Evolutionary conservation across 495 filamentous ascomycete species (phyloP).

Genomic region (Xylaria scruposa): DNA sequence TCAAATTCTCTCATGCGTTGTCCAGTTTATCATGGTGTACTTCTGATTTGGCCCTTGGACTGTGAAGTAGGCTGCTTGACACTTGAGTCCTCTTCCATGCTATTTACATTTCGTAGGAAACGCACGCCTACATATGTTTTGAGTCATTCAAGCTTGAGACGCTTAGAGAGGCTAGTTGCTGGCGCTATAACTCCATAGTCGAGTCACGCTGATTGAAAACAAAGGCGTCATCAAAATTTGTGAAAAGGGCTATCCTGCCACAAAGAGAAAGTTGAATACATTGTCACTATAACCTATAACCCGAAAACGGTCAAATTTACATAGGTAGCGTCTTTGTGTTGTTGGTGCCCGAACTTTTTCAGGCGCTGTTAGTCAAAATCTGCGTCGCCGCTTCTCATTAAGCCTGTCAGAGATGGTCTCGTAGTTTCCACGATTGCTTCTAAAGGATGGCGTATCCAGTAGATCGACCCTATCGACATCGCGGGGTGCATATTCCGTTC

Average conservation of each 20-base stretch:
- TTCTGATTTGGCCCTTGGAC: neutral
- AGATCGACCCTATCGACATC: slow-evolving; percentile 7
- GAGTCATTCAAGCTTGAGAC: neutral
- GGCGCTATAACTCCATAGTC: neutral
- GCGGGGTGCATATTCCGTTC: slow-evolving; percentile 9
- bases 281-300: neutral
- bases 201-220: neutral
- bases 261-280: neutral
- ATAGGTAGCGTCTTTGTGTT: neutral
- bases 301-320: neutral
- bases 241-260: neutral
- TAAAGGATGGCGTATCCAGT: neutral
- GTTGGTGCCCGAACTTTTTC: neutral
- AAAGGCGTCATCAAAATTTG: neutral
- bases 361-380: neutral
- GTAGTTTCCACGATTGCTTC: too few relatives aligned
- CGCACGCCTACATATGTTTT: neutral
- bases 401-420: neutral
- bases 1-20: neutral
- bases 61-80: neutral
- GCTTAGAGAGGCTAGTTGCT: neutral
- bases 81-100: neutral
- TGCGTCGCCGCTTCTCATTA: neutral
- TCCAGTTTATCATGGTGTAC: neutral
- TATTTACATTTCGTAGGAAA: neutral